Percentiles rank a stretch among this genome's conserved stretches.
Evolutionary conservation across 2,329 filamentous ascomycete species (phyloP).

Genomic region (Colletotrichum scovillei): DNA sequence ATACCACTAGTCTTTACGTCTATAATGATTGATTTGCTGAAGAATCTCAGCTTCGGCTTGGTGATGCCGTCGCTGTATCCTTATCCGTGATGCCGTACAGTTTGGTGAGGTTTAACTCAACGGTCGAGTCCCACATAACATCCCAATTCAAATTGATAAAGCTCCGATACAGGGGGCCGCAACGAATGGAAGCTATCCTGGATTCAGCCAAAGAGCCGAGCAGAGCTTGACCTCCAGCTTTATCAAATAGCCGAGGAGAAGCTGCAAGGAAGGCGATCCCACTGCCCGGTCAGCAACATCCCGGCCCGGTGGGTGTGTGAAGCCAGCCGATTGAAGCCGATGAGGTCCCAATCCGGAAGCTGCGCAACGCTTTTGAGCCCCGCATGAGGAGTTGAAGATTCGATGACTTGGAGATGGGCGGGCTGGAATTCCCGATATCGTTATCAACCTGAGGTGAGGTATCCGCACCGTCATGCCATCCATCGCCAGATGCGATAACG

Average conservation of each 20-base stretch:
- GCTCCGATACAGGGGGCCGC: background rate
- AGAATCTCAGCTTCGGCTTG: background rate
- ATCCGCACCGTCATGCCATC: background rate
- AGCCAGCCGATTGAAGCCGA: background rate
- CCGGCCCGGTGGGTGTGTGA: background rate
- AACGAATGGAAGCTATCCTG: background rate
- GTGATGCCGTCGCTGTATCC: no score
- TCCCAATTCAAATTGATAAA: background rate
- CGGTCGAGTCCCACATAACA: no score
- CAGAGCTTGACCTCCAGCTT: background rate
- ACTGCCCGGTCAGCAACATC: background rate
- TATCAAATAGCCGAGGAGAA: conserved; percentile 22
- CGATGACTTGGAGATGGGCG: background rate
- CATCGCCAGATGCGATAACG: conserved; percentile 19
- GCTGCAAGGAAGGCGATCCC: conserved; percentile 10
- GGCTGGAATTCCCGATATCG: background rate
- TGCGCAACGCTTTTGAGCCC: background rate
- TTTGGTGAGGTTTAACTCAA: background rate
- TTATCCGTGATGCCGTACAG: background rate
- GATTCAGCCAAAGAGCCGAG: conserved; percentile 28
- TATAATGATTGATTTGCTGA: background rate
- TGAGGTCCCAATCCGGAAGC: conserved; percentile 18
- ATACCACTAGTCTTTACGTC: background rate
- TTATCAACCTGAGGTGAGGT: background rate
- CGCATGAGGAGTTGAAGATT: background rate